A percentile compares a stretch with the other conserved stretches of the same genome.
Conservation (phyloP, 2,329 filamentous ascomycete species). For the Colletotrichum tanaceti region DNA sequence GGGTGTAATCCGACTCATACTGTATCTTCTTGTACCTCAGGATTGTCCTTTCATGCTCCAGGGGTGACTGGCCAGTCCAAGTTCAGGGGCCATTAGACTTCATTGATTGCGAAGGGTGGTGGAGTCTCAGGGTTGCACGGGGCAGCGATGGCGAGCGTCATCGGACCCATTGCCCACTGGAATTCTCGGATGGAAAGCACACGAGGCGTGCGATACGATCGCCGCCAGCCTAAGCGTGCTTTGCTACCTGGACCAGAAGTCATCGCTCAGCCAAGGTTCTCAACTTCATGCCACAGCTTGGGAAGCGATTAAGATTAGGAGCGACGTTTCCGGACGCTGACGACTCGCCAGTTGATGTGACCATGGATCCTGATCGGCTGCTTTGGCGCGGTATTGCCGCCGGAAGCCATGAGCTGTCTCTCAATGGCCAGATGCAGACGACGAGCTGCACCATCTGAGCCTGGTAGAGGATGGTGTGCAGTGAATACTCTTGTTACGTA, state of each 20-base stretch:
- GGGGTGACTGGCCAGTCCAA: constrained; percentile 19
- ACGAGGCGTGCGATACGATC: constrained; percentile 22
- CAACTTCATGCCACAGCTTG: constrained; percentile 14
- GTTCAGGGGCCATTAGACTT: constrained; percentile 31
- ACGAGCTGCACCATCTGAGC: constrained; percentile 1
- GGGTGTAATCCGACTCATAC: background rate
- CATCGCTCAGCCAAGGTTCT: constrained; percentile 7
- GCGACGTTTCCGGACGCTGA: background rate
- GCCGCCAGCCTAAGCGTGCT: constrained; percentile 24
- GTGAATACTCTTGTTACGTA: constrained; percentile 11
- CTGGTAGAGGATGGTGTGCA: constrained; percentile 5
- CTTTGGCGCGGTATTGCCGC: constrained; percentile 25
- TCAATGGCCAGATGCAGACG: background rate
- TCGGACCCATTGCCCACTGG: constrained; percentile 37
- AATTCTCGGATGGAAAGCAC: constrained; percentile 30
- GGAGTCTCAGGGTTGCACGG: constrained; percentile 36
- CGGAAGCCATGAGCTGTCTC: constrained; percentile 3
- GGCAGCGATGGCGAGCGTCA: constrained; percentile 36
- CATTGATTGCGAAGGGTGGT: constrained; percentile 31
- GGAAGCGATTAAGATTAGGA: constrained; percentile 9
- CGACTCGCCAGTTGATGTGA: background rate
- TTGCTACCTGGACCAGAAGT: constrained; percentile 1
- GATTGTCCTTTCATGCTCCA: constrained; percentile 7
- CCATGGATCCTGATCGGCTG: background rate
- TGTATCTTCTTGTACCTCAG: constrained; percentile 25